Evolutionary conservation across 768 basidiomycete species (phyloP), one percentile per base, ranked within the genome.

Genomic region (Amyloporia xantha): DNA sequence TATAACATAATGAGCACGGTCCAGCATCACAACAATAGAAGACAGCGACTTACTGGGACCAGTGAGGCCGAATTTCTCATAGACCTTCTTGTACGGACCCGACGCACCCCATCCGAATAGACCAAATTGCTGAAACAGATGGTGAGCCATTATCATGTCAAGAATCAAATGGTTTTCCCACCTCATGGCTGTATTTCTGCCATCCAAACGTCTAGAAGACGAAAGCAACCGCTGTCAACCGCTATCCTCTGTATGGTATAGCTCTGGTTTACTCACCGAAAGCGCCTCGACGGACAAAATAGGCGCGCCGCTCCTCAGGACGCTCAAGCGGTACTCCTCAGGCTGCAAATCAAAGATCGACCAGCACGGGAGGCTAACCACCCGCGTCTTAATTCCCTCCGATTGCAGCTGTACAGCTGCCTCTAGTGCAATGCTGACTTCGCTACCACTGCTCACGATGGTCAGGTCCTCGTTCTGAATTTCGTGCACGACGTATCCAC

Each of bases 321-420:
- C 91, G 59, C 82, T 81, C 60, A 95, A 68, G 62, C 74, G 79
- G 74, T 97, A 97, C 51, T 81, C 79, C 62, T 74, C 68, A 54
- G 78, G 71, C 69, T 97, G 93, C 60, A 78, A 75, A 66, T 94
- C 87, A 63, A 89, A 95, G 49, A 88, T 79, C 49, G 86, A 75
- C 86, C 88, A 90, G 68, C 90, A 95, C 11, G 94, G 94, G 64
- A 96, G 68, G 63, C 83, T 86, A 62, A 92, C 91, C 41, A 96
- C 67, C 27, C 93, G 81, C 52, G 79, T 81, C 71, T 82, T 90
- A 69, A 90, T 61, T 47, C 90, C 91, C 68, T 87, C 75, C 45
- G 71, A 75, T 63, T 77, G 79, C 59, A 97, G 82, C 68, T 82
- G 78, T 65, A 76, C 74, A 46, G 89, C 90, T 17, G 93, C 91